Conservation (phyloP, 1,284 basidiomycete species). For the Inonotus hispidus region DNA sequence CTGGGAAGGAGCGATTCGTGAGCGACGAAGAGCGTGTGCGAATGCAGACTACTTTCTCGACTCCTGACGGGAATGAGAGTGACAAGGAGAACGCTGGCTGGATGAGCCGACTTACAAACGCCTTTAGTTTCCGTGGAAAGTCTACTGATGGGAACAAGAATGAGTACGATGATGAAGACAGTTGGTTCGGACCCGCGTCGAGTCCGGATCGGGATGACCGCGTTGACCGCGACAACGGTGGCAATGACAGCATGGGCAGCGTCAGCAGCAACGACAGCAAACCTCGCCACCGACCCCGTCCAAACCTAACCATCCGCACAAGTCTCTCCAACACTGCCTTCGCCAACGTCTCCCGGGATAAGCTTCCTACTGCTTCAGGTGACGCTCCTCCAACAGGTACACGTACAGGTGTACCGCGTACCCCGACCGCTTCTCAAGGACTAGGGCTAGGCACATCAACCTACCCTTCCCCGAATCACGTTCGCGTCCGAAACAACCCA, state of each 20-base stretch:
- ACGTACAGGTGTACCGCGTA: neutral
- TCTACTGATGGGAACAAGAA: neutral
- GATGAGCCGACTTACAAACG: slow-evolving; percentile 20
- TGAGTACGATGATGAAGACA: neutral
- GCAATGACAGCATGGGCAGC: neutral
- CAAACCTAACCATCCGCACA: slow-evolving; percentile 17
- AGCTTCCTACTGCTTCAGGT: slow-evolving; percentile 32
- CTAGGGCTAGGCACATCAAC: neutral
- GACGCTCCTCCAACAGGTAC: neutral
- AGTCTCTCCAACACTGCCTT: slow-evolving; percentile 20
- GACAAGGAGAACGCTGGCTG: slow-evolving; percentile 28
- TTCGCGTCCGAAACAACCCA: slow-evolving; percentile 25
- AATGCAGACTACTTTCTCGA: neutral
- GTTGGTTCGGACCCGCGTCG: no score
- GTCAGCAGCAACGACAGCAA: neutral
- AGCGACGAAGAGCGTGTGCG: slow-evolving; percentile 25
- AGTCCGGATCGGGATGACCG: no score
- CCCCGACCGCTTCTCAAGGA: neutral
- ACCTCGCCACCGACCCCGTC: neutral
- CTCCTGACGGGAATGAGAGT: slow-evolving; percentile 18
- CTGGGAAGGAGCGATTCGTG: slow-evolving; percentile 28
- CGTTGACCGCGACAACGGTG: neutral
- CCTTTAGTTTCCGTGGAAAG: slow-evolving; percentile 7
- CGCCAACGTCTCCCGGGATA: slow-evolving; percentile 22
- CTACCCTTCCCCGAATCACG: neutral